phyloP scores from a whole-genome alignment of 2,329 filamentous ascomycete genomes.

The Beauveria sp. region DNA sequence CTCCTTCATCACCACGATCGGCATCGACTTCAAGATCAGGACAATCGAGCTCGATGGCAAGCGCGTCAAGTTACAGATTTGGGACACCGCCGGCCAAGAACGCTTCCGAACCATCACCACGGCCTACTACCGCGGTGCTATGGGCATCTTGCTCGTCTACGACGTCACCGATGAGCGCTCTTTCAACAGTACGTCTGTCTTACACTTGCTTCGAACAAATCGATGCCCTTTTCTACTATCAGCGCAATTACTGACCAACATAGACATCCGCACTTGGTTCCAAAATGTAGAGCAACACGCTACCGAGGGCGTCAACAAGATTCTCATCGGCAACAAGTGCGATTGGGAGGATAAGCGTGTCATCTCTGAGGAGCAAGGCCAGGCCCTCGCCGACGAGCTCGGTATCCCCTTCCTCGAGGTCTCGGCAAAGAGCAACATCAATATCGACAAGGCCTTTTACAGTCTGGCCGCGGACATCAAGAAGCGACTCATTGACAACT shows the following conservation, averaged over 20 bases:
- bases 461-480: conserved; percentile 94
- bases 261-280: conserved; percentile 99
- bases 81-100: conserved; percentile 98
- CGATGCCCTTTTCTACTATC: neutral
- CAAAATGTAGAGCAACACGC: conserved; percentile 98
- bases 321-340: conserved; percentile 98
- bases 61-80: conserved; percentile 98
- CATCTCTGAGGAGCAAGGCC: conserved; percentile 86
- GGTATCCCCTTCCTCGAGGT: conserved; percentile 98
- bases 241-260: conserved; percentile 3
- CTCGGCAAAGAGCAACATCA: conserved; percentile 98
- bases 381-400: conserved; percentile 88
- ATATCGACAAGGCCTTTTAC: conserved; percentile 98
- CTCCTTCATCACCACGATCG: conserved; percentile 97
- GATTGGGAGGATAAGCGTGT: conserved; percentile 99
- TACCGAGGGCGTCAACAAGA: conserved; percentile 98
- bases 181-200: conserved; percentile 69
- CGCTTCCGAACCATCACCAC: conserved; percentile 98
- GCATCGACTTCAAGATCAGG: conserved; percentile 99
- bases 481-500: conserved; percentile 91
- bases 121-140: conserved; percentile 95
- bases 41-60: conserved; percentile 99
- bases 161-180: conserved; percentile 96
- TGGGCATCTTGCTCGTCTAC: conserved; percentile 96
- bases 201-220: neutral